Evolutionary conservation across 2,329 filamentous ascomycete genomes (phyloP), one percentile per base, ranked within the genome.

Genomic region (Volutella citrinella): DNA sequence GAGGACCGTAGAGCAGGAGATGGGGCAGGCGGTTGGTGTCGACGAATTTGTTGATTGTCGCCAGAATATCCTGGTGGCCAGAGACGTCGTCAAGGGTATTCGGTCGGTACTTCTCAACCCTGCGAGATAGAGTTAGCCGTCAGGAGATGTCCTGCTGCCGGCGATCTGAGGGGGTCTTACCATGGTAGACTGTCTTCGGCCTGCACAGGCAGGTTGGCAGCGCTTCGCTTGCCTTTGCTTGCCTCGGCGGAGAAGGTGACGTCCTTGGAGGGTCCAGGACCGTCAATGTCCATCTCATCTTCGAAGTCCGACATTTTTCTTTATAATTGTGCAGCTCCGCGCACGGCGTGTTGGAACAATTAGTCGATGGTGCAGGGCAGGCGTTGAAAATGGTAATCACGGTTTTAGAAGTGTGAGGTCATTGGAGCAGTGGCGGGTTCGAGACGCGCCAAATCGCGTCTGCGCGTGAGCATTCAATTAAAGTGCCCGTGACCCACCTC

Each of bases 101-200:
- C 13, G 93, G 93, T 33, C 93, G 80, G 65, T 97, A 98, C 57
- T 98, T 98, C 60, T 98, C 93, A 8, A 98, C 89, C 90, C 86
- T 89, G 12, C n/a, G 40, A 18, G 16, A 20, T 9, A 11, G 6
- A 20, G 36, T 30, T 20, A 35, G 22, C 12, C n/a, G 27, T n/a
- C n/a, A 7, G 8, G 4, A 18, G 10, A 24, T 8, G 3, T 25
- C 8, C 2, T 12, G 2, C 13, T 10, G 1, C 6, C n/a, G n/a
- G n/a, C n/a, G n/a, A n/a, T n/a, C n/a, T n/a, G n/a, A n/a, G n/a
- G n/a, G n/a, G n/a, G n/a, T n/a, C 67, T 43, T 58, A 94, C 91
- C 93, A 98, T 66, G 93, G 93, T 13, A 98, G 65, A 46, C 84
- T 90, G 60, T 98, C 93, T 62, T 95, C 87, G 30, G 90, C 89